Conservation (phyloP, 1,139 yeast species). For the Kodamaea fungicola region DNA sequence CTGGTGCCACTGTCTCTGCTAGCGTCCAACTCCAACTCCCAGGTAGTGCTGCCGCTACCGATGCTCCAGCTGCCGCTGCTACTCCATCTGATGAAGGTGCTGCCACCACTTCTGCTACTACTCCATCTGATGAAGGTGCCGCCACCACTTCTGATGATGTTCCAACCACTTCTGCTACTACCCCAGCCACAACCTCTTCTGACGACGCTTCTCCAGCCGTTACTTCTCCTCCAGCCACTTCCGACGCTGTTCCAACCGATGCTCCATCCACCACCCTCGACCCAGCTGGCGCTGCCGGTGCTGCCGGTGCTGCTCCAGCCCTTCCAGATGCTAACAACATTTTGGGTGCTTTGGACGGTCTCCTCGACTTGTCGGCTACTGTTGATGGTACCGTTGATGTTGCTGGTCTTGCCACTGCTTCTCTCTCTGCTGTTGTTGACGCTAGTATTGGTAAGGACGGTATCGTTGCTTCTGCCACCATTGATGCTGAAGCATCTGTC, state of each 20-base stretch:
- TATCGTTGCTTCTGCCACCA: conserved; percentile 9
- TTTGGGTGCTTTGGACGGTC: too few relatives aligned
- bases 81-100: neutral
- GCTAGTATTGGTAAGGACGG: neutral
- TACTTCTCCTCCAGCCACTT: conserved; percentile 5
- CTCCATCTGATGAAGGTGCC: conserved; percentile 4
- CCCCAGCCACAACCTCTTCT: conserved; percentile 10
- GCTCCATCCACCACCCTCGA: neutral
- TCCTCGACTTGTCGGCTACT: neutral
- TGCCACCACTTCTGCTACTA: conserved; percentile 4
- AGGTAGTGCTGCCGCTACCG: neutral
- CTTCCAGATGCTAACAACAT: too few relatives aligned
- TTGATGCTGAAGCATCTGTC: conserved; percentile 14
- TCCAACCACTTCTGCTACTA: conserved; percentile 5
- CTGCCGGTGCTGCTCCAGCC: neutral
- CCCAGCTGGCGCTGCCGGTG: neutral
- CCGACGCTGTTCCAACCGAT: neutral
- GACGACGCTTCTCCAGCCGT: conserved; percentile 14
- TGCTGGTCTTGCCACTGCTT: conserved; percentile 5
- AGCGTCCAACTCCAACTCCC: neutral
- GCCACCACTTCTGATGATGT: conserved; percentile 1
- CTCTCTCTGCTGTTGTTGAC: conserved; percentile 1
- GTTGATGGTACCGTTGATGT: neutral
- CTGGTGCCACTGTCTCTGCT: neutral
- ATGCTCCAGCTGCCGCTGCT: neutral